phyloP scores from a whole-genome alignment of 805 yeast genomes.

The Tetrapisispora namnaoensis region DNA sequence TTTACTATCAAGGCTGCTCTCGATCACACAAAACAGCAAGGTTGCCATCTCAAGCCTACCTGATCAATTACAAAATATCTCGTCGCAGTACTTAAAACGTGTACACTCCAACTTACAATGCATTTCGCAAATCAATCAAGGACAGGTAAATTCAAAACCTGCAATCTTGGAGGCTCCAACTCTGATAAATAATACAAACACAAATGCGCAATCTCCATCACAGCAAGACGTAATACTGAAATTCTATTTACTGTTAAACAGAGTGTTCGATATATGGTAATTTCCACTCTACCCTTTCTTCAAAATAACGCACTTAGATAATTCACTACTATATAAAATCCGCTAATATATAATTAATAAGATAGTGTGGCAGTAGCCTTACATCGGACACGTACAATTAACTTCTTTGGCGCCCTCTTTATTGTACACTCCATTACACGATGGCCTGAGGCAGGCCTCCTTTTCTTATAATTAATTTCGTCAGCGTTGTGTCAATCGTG shows the following conservation, averaged over 20 bases:
- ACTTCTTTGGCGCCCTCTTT: too few relatives aligned
- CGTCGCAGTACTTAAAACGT: conserved; percentile 24
- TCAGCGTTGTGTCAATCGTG: too few relatives aligned
- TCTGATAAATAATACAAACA: conserved; percentile 3
- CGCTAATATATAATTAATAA: too few relatives aligned
- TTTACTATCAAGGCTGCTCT: conserved; percentile 13
- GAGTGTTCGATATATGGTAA: conserved; percentile 29
- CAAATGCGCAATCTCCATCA: conserved; percentile 9
- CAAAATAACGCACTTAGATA: too few relatives aligned
- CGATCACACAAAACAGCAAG: conserved; percentile 4
- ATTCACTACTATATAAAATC: too few relatives aligned
- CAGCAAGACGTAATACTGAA: conserved; percentile 26
- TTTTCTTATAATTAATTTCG: too few relatives aligned
- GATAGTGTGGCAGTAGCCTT: too few relatives aligned
- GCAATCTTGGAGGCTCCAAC: conserved; percentile 22
- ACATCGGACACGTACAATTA: too few relatives aligned
- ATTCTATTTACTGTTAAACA: conserved; percentile 23
- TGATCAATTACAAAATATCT: conserved; percentile 12
- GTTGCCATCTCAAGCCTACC: conserved; percentile 11
- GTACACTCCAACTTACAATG: conserved; percentile 30
- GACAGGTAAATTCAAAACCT: conserved; percentile 20
- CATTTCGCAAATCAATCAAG: conserved; percentile 29
- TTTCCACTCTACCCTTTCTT: too few relatives aligned
- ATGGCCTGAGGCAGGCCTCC: too few relatives aligned
- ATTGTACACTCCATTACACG: too few relatives aligned